Evolutionary conservation across 441 rosid species (phyloP).

Genomic region (Capsella rubella): DNA sequence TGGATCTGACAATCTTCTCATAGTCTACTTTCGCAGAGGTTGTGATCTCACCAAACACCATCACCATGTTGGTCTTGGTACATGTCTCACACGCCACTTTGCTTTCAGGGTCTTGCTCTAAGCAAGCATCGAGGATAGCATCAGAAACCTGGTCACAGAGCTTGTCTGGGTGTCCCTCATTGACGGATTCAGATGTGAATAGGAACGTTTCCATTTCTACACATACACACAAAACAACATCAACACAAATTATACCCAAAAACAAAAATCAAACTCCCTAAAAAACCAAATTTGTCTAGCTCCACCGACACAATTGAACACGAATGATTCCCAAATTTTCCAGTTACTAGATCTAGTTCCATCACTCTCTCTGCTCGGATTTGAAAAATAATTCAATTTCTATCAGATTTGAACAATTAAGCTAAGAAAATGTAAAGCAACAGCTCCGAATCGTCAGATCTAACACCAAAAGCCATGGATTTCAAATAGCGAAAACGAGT

Average conservation of each 20-base stretch:
- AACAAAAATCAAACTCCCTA: neutral
- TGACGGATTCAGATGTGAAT: constrained; percentile 87
- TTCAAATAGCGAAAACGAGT: neutral
- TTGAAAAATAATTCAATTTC: neutral
- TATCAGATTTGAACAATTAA: neutral
- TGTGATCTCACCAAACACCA: constrained; percentile 89
- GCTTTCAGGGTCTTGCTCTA: constrained; percentile 87
- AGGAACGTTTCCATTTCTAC: constrained; percentile 77
- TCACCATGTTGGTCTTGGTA: constrained; percentile 88
- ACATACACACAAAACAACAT: constrained; percentile 6
- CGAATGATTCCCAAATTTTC: neutral
- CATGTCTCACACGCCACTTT: constrained; percentile 92
- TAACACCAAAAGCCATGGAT: neutral
- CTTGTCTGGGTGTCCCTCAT: constrained; percentile 90
- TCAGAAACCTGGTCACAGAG: constrained; percentile 87
- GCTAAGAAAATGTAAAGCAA: neutral
- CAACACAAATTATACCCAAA: neutral
- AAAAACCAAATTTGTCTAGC: neutral
- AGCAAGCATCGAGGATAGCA: constrained; percentile 83
- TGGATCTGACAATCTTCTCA: constrained; percentile 79
- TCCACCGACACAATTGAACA: constrained; percentile 35
- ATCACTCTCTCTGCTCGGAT: neutral
- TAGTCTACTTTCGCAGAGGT: constrained; percentile 73
- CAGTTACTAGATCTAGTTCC: neutral
- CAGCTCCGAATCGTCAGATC: neutral